Conservation (phyloP, 257 asterid species). For the Nicotiana benthamiana region DNA sequence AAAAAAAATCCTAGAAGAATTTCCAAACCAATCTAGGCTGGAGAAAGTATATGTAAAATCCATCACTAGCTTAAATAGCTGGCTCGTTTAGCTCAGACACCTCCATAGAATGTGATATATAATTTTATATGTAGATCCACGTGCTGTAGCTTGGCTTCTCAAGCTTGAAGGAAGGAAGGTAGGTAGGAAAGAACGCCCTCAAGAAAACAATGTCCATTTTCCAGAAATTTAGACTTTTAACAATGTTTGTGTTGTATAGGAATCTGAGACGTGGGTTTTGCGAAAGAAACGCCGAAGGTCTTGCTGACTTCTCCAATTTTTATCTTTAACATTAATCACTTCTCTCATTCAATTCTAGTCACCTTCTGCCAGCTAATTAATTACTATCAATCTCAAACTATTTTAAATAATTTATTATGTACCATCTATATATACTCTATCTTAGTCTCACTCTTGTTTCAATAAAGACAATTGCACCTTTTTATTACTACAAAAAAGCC, state of each 20-base stretch:
- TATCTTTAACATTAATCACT: neutral
- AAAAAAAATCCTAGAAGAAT: neutral
- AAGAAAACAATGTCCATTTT: slow-evolving; percentile 4
- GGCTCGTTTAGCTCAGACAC: neutral
- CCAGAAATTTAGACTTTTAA: slow-evolving; percentile 9
- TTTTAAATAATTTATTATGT: neutral
- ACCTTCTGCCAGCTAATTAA: slow-evolving; percentile 54
- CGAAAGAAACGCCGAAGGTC: slow-evolving; percentile 62
- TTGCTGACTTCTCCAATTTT: slow-evolving; percentile 32
- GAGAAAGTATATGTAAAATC: neutral
- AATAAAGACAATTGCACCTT: slow-evolving; percentile 4
- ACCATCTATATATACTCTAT: neutral
- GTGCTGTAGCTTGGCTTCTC: slow-evolving; percentile 29
- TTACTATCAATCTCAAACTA: slow-evolving; percentile 28
- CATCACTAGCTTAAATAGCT: neutral
- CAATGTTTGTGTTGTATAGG: slow-evolving; percentile 9
- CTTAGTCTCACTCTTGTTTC: neutral
- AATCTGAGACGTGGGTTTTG: slow-evolving; percentile 71
- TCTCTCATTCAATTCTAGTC: slow-evolving; percentile 15
- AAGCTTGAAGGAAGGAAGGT: slow-evolving; percentile 29
- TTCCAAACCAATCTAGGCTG: slow-evolving; percentile 5
- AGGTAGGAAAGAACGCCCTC: slow-evolving; percentile 26
- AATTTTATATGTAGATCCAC: slow-evolving; percentile 35
- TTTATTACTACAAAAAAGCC: neutral
- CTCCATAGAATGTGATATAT: slow-evolving; percentile 35